Base-by-base conservation (phyloP, 2,329 filamentous ascomycete species). In the Keithomyces neogunnii region DNA sequence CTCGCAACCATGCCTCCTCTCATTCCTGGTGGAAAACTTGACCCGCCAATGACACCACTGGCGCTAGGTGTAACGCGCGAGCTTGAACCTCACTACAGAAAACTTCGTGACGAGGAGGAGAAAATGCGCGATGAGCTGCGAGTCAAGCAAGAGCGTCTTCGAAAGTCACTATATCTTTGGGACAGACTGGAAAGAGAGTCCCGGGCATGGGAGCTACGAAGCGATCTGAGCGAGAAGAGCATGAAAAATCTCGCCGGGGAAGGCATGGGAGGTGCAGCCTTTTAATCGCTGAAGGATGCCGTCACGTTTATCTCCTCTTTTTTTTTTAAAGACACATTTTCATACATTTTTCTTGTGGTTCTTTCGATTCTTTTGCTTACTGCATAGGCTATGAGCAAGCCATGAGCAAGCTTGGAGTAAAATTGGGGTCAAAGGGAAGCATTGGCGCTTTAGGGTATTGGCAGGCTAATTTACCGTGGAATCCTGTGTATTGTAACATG, bases 51-150 rank as follows among this genome's bases (percentile, higher is more conserved):
- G 58, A 61, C 70, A 2, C 69, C 75, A 2, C 57, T 76, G 42
- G 68, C 69, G 3, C 51, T 67, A 1, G 76, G 78, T 13, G 73
- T 81, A 29, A 70, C 73, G 33, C 73, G 74, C 9, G 79, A 82
- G 43, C 64, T 80, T 13, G 77, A 80, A 55, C 62, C 71, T n/a
- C 76, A 80, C 61, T 75, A 73, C 56, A 69, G 71, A 35, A 77
- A 76, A 53, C 69, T 82, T 9, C 72, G 71, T 52, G 78, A 81
- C 39, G 80, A 83, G 45, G 80, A 82, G 59, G 79, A 82, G 61
- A 75, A 74, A 55, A 59, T 81, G 36, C 71, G 80, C 2, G 72
- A 76, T 42, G 79, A 82, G 49, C 64, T 80, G 32, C 70, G 73
- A 26, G 59, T 58, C 29, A 80, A 78, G 60, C 74, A 82, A 58